phyloP scores from a whole-genome alignment of 1,284 basidiomycete genomes.

The Cystobasidium sp. region DNA sequence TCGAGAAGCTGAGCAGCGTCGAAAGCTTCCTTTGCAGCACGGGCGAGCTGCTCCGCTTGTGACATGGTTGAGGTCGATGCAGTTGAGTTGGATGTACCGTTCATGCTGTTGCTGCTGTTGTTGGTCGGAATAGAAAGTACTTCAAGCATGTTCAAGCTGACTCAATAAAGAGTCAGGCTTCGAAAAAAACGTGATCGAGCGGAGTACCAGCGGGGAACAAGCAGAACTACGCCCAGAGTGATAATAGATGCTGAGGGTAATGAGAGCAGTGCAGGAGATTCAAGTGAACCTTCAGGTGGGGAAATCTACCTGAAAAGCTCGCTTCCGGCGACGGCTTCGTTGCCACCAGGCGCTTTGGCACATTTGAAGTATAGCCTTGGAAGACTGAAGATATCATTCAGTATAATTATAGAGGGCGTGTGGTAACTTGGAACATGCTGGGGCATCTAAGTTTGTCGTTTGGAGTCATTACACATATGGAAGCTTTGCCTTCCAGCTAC shows the following conservation, averaged over 20 bases:
- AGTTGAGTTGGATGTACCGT: constrained; percentile 14
- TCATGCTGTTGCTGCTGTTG: constrained; percentile 3
- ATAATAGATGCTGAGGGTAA: too few species aligned
- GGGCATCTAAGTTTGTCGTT: too few species aligned
- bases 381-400: background rate
- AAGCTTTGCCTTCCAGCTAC: too few species aligned
- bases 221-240: too few species aligned
- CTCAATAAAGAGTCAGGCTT: too few species aligned
- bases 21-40: constrained; percentile 77
- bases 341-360: constrained; percentile 17
- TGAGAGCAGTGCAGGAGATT: too few species aligned
- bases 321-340: background rate
- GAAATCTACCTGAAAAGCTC: background rate
- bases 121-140: background rate
- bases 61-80: constrained; percentile 63
- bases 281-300: too few species aligned
- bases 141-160: background rate
- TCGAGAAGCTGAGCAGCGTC: constrained; percentile 80
- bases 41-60: constrained; percentile 71
- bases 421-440: too few species aligned
- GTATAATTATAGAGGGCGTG: too few species aligned
- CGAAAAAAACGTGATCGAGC: too few species aligned
- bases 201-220: too few species aligned
- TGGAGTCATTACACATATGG: too few species aligned
- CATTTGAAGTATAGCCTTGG: background rate